Percentiles rank a stretch among this genome's conserved stretches.
Conservation (phyloP, 345 rosid genomes). For the Boechera stricta region DNA sequence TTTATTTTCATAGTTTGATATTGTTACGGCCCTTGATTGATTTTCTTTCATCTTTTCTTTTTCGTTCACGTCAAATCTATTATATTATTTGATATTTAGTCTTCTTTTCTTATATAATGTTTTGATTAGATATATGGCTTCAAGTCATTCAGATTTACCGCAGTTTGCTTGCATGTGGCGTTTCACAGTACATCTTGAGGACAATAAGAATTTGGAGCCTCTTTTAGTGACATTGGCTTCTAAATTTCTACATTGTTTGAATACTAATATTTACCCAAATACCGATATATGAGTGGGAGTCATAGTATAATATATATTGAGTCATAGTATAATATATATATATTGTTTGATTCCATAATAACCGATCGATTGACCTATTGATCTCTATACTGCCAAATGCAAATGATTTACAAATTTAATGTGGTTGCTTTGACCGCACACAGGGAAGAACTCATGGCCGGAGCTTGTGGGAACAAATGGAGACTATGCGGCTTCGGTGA, state of each 20-base stretch:
- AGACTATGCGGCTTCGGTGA: constrained; percentile 39
- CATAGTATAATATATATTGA: neutral
- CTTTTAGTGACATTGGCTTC: neutral
- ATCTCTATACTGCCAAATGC: constrained; percentile 2
- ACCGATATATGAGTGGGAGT: neutral
- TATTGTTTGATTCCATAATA: neutral
- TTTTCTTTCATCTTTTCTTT: neutral
- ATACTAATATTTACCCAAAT: neutral
- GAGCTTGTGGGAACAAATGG: constrained; percentile 48
- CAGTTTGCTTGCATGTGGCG: neutral
- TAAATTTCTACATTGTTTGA: neutral
- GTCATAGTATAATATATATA: neutral
- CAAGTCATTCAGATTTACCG: neutral
- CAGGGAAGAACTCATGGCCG: constrained; percentile 51
- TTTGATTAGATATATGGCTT: neutral
- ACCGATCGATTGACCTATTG: neutral
- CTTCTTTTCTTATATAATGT: too few relatives aligned
- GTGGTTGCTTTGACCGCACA: neutral
- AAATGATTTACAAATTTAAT: neutral
- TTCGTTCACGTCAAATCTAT: neutral
- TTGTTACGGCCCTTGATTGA: neutral
- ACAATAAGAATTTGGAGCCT: neutral
- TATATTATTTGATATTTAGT: neutral
- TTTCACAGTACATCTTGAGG: neutral
- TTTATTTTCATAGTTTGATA: neutral